Conservation (phyloP, 345 rosid genomes). For the Turritis glabra region DNA sequence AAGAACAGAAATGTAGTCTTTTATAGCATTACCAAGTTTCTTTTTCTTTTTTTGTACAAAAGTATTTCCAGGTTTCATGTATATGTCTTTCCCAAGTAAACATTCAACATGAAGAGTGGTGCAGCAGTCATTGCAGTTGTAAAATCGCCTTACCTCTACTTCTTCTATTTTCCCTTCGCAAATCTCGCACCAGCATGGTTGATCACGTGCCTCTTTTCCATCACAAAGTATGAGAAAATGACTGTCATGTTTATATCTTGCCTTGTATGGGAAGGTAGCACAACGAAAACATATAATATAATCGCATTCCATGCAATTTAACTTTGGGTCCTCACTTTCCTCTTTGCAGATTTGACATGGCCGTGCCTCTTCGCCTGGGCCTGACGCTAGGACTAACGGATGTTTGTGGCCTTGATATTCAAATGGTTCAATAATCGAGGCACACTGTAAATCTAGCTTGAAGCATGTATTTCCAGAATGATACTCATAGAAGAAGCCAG, state of each 20-base stretch:
- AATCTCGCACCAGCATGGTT: not conserved
- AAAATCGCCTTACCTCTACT: not conserved
- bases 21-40: not conserved
- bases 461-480: not conserved
- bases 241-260: not conserved
- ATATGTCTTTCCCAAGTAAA: not conserved
- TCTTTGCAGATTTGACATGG: not conserved
- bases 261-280: not conserved
- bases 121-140: not conserved
- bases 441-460: not conserved
- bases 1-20: not conserved
- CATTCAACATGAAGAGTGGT: not conserved
- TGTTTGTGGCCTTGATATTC: not conserved
- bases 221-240: not conserved
- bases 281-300: not conserved
- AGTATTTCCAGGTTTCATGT: conserved; percentile 6
- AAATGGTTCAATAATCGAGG: not conserved
- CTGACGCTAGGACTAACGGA: not conserved
- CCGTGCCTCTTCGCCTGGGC: too few species aligned
- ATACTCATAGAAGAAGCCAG: not conserved
- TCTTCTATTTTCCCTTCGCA: not conserved
- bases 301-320: not conserved
- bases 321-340: too few species aligned
- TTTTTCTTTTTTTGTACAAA: too few species aligned
- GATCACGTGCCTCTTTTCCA: not conserved